Percentiles rank a stretch among this genome's conserved stretches.
Conservation (phyloP, 306 rosid genomes). For the Ochetophila trinervis region DNA sequence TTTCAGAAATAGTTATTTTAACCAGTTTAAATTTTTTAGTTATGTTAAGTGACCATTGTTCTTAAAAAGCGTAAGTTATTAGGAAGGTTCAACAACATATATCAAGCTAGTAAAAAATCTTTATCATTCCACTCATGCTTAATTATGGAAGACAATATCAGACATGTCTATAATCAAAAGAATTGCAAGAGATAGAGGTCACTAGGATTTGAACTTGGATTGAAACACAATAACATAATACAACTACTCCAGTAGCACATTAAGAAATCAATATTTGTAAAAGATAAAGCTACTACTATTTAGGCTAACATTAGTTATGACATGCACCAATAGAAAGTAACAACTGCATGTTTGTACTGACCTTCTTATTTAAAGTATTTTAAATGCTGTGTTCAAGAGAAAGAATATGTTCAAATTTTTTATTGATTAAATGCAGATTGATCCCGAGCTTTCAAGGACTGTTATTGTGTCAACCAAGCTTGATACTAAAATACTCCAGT, state of each 20-base stretch:
- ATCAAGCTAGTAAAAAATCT: no score
- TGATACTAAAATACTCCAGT: constrained; percentile 95
- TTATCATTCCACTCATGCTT: no score
- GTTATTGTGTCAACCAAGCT: constrained; percentile 92
- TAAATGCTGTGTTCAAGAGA: background rate
- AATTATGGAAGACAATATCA: no score
- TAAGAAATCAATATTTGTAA: no score
- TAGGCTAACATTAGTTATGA: background rate
- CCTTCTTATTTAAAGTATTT: background rate
- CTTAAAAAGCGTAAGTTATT: no score
- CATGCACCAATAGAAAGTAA: background rate
- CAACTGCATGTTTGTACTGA: background rate
- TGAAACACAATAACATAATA: no score
- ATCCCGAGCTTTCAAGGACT: constrained; percentile 90
- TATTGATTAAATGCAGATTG: constrained; percentile 47
- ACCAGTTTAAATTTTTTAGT: background rate
- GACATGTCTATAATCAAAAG: no score
- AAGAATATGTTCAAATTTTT: background rate
- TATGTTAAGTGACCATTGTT: background rate
- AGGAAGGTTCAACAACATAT: no score
- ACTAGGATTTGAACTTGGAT: no score
- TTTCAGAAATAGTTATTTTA: background rate
- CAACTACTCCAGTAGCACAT: no score
- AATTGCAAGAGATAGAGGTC: no score
- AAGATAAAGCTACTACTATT: no score